Evolutionary conservation across 1,284 basidiomycete genomes (phyloP).

Genomic region (Coriolopsis trogii): DNA sequence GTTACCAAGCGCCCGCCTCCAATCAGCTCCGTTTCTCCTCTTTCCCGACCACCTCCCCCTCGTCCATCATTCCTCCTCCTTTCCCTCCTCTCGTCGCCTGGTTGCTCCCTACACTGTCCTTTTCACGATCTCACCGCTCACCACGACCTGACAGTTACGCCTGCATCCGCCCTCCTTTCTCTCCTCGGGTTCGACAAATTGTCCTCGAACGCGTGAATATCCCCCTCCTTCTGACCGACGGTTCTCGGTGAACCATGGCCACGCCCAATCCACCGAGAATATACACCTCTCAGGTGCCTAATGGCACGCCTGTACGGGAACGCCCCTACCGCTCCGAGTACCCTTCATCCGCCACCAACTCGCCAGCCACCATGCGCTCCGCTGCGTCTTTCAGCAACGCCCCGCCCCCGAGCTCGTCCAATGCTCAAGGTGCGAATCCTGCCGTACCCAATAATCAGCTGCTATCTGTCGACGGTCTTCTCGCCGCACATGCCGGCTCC

Average conservation of each 20-base stretch:
- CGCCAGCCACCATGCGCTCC: constrained; percentile 26
- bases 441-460: constrained; percentile 33
- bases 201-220: background rate
- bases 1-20: constrained; percentile 9
- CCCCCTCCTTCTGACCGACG: background rate
- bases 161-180: background rate
- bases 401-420: constrained; percentile 29
- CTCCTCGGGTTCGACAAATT: background rate
- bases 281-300: constrained; percentile 17
- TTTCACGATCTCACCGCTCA: background rate
- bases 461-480: constrained; percentile 57
- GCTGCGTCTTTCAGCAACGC: constrained; percentile 26
- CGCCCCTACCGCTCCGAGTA: constrained; percentile 23
- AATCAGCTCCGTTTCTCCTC: constrained; percentile 12
- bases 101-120: constrained; percentile 13
- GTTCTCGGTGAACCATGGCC: constrained; percentile 16
- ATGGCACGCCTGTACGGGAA: constrained; percentile 26
- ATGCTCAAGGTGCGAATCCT: constrained; percentile 29
- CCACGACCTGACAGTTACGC: background rate
- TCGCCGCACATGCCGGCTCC: constrained; percentile 52
- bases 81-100: constrained; percentile 1
- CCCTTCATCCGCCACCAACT: constrained; percentile 22
- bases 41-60: constrained; percentile 7
- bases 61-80: constrained; percentile 13
- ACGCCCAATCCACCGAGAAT: constrained; percentile 22